phyloP scores from a whole-genome alignment of 148 eudicot species.

The Amaranthus cruentus region DNA sequence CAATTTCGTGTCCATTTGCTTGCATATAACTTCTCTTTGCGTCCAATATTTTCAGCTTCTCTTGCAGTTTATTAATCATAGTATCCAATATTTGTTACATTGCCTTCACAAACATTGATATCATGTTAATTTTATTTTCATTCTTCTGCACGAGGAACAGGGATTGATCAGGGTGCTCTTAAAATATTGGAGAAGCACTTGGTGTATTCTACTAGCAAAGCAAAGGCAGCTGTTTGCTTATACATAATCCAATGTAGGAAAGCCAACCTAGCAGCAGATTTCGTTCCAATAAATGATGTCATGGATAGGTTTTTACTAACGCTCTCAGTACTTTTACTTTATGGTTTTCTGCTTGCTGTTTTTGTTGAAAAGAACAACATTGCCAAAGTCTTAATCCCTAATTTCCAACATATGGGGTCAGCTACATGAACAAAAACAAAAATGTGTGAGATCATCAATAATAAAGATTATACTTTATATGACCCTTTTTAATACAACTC shows the following conservation, averaged over 20 bases:
- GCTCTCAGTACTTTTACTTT: not conserved
- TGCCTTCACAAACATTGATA: not conserved
- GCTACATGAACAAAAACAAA: too few species aligned
- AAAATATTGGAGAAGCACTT: constrained; percentile 53
- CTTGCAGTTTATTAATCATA: not conserved
- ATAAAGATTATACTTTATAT: too few species aligned
- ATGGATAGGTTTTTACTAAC: constrained; percentile 50
- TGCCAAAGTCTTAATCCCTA: too few species aligned
- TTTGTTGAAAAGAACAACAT: not conserved
- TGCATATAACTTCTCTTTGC: not conserved
- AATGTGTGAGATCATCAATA: too few species aligned
- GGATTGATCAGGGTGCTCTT: constrained; percentile 41
- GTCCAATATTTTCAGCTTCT: not conserved
- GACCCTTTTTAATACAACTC: too few species aligned
- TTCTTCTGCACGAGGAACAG: constrained; percentile 37
- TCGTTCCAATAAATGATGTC: constrained; percentile 48
- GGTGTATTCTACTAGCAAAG: constrained; percentile 69
- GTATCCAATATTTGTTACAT: not conserved
- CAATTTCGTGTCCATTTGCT: not conserved
- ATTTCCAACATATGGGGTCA: too few species aligned
- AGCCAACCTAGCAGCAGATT: constrained; percentile 29
- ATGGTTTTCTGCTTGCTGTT: not conserved
- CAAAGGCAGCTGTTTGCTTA: constrained; percentile 56
- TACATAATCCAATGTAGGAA: constrained; percentile 54
- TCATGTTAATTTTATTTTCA: not conserved